Evolutionary conservation across 164 flowering plant genomes (phyloP), one percentile per base, ranked within the genome.

Genomic region (Vitis rupestris): DNA sequence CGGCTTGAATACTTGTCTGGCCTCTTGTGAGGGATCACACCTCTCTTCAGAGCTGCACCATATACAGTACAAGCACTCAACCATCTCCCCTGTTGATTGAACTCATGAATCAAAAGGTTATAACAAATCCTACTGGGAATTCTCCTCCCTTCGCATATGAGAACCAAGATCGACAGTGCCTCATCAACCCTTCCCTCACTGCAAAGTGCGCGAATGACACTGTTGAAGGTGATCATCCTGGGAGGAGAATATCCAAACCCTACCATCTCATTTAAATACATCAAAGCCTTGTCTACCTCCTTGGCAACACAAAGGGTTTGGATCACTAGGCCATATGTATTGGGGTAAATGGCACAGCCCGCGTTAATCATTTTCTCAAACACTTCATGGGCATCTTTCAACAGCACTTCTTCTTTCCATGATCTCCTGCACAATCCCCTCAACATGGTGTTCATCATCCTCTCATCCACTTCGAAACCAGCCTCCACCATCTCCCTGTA

Each of bases 351-450:
- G 37, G 19, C 69, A 13, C 4, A 72, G 23, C 59, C 82, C 50
- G 68, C 9, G 9, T 56, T 67, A 68, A 64, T 77, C 84, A 88
- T 86, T 74, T 81, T 74, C 37, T 78, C 83, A 61, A 90, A 88
- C 71, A 92, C 69, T 37, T 78, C 67, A 50, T 79, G 74, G 8
- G 83, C 91, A 72, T 83, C 83, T 47, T 65, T 71, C 19, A 85
- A 65, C 50, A 84, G 50, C 47, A 61, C 78, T 15, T 67, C 72
- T 54, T 89, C 84, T 56, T 76, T 72, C 80, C 83, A 79, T 1
- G 93, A 88, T 68, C 59, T 77, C 84, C 85, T 79, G 69, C 97
- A 94, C 66, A 92, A 64, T 13, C 81, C 82, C 72, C 88, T 84
- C 50, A 89, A 54, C 10, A 89, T 79, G 12, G 76, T 73, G 67